Evolutionary conservation across 352 stramenopile species (phyloP).

Genomic region (Vaucheria bursata): DNA sequence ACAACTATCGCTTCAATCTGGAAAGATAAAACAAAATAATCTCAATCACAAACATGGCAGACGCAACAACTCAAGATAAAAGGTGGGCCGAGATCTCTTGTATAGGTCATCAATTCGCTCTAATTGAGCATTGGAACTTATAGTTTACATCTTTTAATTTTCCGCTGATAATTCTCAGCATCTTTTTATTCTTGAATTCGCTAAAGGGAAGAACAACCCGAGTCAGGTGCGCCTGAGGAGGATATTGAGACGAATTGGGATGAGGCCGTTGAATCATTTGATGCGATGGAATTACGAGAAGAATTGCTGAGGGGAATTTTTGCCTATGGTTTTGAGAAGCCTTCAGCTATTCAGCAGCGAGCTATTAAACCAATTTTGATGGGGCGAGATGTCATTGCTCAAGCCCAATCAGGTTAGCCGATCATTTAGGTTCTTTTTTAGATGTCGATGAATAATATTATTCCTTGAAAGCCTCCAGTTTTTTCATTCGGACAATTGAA

Average conservation of each 20-base stretch:
- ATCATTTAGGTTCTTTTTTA: background rate
- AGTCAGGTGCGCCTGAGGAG: slow-evolving; percentile 4
- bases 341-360: slow-evolving; percentile 98
- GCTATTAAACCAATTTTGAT: slow-evolving; percentile 86
- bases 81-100: too few relatives aligned
- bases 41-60: background rate
- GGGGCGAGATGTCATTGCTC: slow-evolving; percentile 92
- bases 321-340: slow-evolving; percentile 99
- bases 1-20: background rate
- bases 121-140: background rate
- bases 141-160: background rate
- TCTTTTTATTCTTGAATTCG: background rate
- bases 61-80: background rate
- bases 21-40: background rate
- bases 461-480: background rate
- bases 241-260: slow-evolving; percentile 50
- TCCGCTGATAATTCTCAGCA: background rate
- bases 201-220: background rate
- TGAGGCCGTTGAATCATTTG: slow-evolving; percentile 71
- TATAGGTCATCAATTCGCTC: background rate
- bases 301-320: slow-evolving; percentile 98
- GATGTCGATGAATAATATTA: background rate
- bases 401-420: slow-evolving; percentile 86
- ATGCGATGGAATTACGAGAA: slow-evolving; percentile 95
- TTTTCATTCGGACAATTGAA: background rate